Percentiles rank a stretch among this genome's conserved stretches.
These are phyloP conservation scores for carrot (Daucus carota) DNA, from an alignment of 129 eudicot genomes.

Conservation along the genomic window DH1_v3.0 NC_030385.2:45032001-45032500, in stretches of 20 bases:
- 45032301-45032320: background rate
- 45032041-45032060: constrained; percentile 36
- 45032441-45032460: background rate
- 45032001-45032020: constrained; percentile 39
- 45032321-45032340: background rate
- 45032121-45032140: background rate
- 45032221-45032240: no score
- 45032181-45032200: background rate
- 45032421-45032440: background rate
- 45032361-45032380: background rate
- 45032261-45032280: background rate
- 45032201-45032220: no score
- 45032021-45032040: constrained; percentile 17
- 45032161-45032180: background rate
- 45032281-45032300: background rate
- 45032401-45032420: background rate
- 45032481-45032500: background rate
- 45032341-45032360: background rate
- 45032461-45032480: background rate
- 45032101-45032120: background rate
- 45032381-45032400: background rate
- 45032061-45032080: constrained; percentile 30
- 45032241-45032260: no score
- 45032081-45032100: constrained; percentile 64
- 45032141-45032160: background rate